Evolutionary conservation across 768 basidiomycete species (phyloP).

Genomic region (Phaeotremella fagi): DNA sequence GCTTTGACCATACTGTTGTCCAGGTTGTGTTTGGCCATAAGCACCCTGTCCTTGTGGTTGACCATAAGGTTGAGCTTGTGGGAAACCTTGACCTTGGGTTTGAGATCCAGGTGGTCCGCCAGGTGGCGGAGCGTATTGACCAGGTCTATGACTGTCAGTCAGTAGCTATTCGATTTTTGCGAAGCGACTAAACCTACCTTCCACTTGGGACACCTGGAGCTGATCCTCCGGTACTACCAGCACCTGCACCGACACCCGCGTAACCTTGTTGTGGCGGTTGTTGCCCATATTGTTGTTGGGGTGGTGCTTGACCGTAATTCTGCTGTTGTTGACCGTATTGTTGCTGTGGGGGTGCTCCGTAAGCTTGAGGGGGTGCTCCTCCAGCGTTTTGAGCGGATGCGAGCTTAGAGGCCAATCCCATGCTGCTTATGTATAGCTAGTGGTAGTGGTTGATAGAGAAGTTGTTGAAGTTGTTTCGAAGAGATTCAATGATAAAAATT

Average conservation of each 20-base stretch:
- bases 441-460: too few relatives aligned
- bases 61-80: constrained; percentile 5
- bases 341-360: constrained; percentile 3
- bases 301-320: constrained; percentile 11
- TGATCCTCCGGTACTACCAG: not conserved
- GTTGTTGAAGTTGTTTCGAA: too few relatives aligned
- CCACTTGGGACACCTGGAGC: constrained; percentile 1
- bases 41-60: constrained; percentile 5
- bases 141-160: constrained; percentile 2
- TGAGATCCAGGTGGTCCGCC: constrained; percentile 16
- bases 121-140: constrained; percentile 19
- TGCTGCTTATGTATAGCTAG: too few relatives aligned
- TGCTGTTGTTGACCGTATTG: constrained; percentile 4
- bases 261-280: constrained; percentile 4
- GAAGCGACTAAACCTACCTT: constrained; percentile 9
- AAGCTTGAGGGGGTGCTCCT: constrained; percentile 10
- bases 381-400: constrained; percentile 35
- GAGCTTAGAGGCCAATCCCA: constrained; percentile 45
- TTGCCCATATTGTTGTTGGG: constrained; percentile 13
- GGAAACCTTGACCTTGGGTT: constrained; percentile 2
- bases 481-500: too few relatives aligned
- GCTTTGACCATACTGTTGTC: constrained; percentile 6
- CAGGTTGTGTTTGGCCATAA: not conserved
- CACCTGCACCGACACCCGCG: not conserved
- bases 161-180: constrained; percentile 1